These are phyloP conservation scores for Amylostereum areolatum DNA, from an alignment of 1,284 basidiomycete genomes.

Conservation along the genomic window DNA sequence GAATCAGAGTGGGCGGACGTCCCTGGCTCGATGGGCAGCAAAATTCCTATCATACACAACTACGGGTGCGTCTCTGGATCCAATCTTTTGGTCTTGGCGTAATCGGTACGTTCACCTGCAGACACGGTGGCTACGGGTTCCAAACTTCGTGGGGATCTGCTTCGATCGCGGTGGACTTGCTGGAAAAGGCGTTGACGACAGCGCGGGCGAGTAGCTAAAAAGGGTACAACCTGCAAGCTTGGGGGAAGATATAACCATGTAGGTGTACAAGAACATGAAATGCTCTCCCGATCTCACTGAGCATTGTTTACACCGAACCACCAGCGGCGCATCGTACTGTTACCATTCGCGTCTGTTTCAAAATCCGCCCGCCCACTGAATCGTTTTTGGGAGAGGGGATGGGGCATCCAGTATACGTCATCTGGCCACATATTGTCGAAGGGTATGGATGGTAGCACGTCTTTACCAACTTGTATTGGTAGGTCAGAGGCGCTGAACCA, in stretches of 20 bases:
- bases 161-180: slow-evolving; percentile 40
- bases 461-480: slow-evolving; percentile 3
- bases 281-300: background rate
- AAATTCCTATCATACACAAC: slow-evolving; percentile 37
- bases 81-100: slow-evolving; percentile 11
- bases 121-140: slow-evolving; percentile 40
- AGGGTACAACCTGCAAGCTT: no score
- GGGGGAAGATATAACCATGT: background rate
- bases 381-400: slow-evolving; percentile 38
- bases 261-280: background rate
- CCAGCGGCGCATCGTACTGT: slow-evolving; percentile 39
- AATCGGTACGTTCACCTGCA: slow-evolving; percentile 10
- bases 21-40: slow-evolving; percentile 10
- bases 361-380: slow-evolving; percentile 61
- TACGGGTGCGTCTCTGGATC: slow-evolving; percentile 32
- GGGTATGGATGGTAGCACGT: slow-evolving; percentile 33
- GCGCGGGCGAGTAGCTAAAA: background rate
- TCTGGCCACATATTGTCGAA: slow-evolving; percentile 61
- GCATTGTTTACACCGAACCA: slow-evolving; percentile 40
- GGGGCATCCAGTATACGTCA: slow-evolving; percentile 55
- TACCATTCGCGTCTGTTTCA: slow-evolving; percentile 17
- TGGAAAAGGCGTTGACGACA: slow-evolving; percentile 36
- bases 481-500: slow-evolving; percentile 43
- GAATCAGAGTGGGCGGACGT: slow-evolving; percentile 27
- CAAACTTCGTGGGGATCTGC: slow-evolving; percentile 43